A percentile compares a stretch with the other conserved stretches of the same genome.
Conservation (phyloP, 2,329 filamentous ascomycete species). For the Akanthomyces uredinophilus region DNA sequence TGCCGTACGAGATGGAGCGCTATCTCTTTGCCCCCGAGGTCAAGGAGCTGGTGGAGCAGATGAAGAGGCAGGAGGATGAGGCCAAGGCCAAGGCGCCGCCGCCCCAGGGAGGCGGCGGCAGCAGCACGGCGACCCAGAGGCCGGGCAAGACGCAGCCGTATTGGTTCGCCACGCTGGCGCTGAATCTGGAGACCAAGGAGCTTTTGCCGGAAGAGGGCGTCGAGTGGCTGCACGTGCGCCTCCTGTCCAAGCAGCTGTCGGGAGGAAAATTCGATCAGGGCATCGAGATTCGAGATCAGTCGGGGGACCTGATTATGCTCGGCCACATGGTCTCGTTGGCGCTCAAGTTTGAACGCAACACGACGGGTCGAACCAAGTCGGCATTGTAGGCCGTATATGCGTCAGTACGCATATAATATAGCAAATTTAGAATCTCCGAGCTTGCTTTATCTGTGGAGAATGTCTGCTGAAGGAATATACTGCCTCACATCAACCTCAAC, state of each 20-base stretch:
- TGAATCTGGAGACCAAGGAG: constrained; percentile 72
- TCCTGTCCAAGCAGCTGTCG: constrained; percentile 60
- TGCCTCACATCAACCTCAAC: too few species aligned
- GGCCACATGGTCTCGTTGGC: constrained; percentile 10
- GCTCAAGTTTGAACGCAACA: constrained; percentile 16
- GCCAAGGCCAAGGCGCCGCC: neutral
- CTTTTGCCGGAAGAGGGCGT: constrained; percentile 58
- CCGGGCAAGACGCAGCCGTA: constrained; percentile 26
- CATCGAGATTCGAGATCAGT: constrained; percentile 53
- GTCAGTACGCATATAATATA: neutral
- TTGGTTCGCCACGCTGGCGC: constrained; percentile 67
- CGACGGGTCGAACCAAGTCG: neutral
- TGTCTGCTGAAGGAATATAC: too few species aligned
- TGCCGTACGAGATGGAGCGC: constrained; percentile 5
- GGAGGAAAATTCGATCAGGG: constrained; percentile 70
- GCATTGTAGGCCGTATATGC: neutral
- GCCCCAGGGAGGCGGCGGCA: constrained; percentile 16
- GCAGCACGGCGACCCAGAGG: constrained; percentile 12
- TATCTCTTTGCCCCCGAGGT: constrained; percentile 47
- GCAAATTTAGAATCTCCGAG: too few species aligned
- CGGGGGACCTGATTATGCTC: constrained; percentile 19
- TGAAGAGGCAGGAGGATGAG: neutral
- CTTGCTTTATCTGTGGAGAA: too few species aligned
- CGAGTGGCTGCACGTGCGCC: constrained; percentile 63
- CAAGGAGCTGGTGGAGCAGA: neutral